These are phyloP conservation scores for Aspergillus thermomutatus DNA, from an alignment of 2,329 filamentous ascomycete genomes.

Conservation along the genomic window DNA sequence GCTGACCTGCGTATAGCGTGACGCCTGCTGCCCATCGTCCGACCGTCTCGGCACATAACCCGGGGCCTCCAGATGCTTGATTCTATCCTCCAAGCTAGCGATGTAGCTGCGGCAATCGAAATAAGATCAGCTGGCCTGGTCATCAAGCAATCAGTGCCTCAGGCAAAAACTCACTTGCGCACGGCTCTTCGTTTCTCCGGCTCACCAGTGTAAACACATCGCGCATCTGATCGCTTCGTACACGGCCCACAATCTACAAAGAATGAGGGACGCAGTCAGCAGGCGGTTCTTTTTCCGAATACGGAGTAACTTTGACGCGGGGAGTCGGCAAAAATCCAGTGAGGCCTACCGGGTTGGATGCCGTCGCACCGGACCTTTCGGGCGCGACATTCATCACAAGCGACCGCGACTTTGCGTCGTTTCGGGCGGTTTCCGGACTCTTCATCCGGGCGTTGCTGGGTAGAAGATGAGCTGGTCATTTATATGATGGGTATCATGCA, in stretches of 20 bases:
- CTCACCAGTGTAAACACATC: constrained; percentile 28
- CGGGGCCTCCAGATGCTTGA: constrained; percentile 24
- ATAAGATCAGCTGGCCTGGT: not conserved
- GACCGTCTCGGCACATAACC: not conserved
- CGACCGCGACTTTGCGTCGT: constrained; percentile 17
- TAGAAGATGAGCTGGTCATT: constrained; percentile 2
- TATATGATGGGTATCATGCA: not conserved
- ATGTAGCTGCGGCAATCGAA: constrained; percentile 24
- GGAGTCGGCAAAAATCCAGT: not conserved
- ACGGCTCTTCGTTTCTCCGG: constrained; percentile 25
- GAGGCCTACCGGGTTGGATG: constrained; percentile 13
- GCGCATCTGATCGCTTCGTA: constrained; percentile 15
- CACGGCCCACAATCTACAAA: constrained; percentile 30
- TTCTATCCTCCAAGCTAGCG: constrained; percentile 22
- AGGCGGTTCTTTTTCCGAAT: not conserved
- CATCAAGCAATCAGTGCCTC: not conserved
- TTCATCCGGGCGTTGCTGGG: not conserved
- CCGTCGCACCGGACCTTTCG: constrained; percentile 20
- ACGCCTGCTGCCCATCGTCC: not conserved
- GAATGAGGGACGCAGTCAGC: constrained; percentile 1
- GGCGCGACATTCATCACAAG: constrained; percentile 17
- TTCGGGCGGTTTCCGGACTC: constrained; percentile 4
- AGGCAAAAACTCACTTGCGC: constrained; percentile 14
- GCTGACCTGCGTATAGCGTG: constrained; percentile 11
- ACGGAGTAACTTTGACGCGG: not conserved